Evolutionary conservation across 371 early-diverging fungal species (phyloP), one percentile per base, ranked within the genome.

Genomic region (Blakeslea trispora): DNA sequence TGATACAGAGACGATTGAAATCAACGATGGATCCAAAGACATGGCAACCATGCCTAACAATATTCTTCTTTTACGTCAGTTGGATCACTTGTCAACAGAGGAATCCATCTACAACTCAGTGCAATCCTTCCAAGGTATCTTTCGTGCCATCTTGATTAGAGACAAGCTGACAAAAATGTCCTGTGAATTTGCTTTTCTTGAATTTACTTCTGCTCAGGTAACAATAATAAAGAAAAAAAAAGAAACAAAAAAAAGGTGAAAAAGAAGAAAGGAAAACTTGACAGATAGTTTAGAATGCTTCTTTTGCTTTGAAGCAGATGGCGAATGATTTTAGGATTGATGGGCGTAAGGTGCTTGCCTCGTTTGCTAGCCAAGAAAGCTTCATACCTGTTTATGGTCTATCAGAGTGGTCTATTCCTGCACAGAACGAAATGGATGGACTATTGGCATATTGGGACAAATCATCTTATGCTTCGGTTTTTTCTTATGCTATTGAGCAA

Each of bases 121-220:
- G 3, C 42, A 53, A 31, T 21, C 55, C 28, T 62, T 71, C 32
- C 47, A 57, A n/a, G 75, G 74, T 4, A 41, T 75, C 9, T 56
- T 60, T 22, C 69, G 79, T 1, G 61, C 64, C 7, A 55, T 78
- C 0, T 46, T 85, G n/a, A 74, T 85, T 28, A 66, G 74, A 39
- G 85, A 83, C 50, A 74, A 83, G 21, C n/a, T 72, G 53, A 81
- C 79, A 18, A 69, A 71, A 21, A 70, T 81, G 63, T 80, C 81
- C 18, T 79, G 75, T 50, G 82, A 80, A 23, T 85, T 81, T 61
- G 84, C 79, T 2, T 84, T 84, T 71, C 56, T 79, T 14, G 83
- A 82, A 57, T 82, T 78, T 56, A 24, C 48, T 13, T 65, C 65
- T 62, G 62, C 61, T 5, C 57, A 69, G 41, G 74, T 79, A 65